Percentiles rank a stretch among this genome's conserved stretches.
phyloP scores from a whole-genome alignment of 2,329 filamentous ascomycete species.

The Tolypocladium inflatum region DNA sequence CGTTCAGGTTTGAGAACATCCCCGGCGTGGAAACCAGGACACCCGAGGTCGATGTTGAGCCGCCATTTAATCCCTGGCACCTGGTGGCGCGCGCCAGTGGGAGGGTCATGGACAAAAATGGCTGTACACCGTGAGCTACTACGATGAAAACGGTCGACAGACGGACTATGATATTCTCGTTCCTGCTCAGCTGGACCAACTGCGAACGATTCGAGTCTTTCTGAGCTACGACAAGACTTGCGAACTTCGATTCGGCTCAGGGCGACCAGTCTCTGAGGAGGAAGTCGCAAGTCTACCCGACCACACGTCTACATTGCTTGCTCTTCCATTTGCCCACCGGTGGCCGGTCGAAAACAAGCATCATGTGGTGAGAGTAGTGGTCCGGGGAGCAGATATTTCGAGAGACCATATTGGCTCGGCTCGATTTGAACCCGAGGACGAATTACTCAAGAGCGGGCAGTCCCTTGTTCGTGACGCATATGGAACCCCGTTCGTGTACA shows the following conservation, averaged over 20 bases:
- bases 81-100: slow-evolving; percentile 35
- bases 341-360: slow-evolving; percentile 26
- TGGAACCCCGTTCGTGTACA: slow-evolving; percentile 30
- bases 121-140: slow-evolving; percentile 21
- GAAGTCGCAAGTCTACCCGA: slow-evolving; percentile 19
- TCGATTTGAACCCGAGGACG: slow-evolving; percentile 13
- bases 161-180: slow-evolving; percentile 32
- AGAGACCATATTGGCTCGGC: slow-evolving; percentile 20
- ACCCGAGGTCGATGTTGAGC: slow-evolving; percentile 23
- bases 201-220: slow-evolving; percentile 28
- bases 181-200: slow-evolving; percentile 29
- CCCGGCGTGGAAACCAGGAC: slow-evolving; percentile 27
- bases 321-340: slow-evolving; percentile 38
- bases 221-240: slow-evolving; percentile 26
- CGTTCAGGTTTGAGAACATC: slow-evolving; percentile 37
- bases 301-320: slow-evolving; percentile 35
- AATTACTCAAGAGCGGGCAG: slow-evolving; percentile 9
- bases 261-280: slow-evolving; percentile 8
- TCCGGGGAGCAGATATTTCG: slow-evolving; percentile 13
- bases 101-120: slow-evolving; percentile 7
- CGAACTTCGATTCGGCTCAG: slow-evolving; percentile 15
- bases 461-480: slow-evolving; percentile 31
- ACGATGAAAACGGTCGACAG: slow-evolving; percentile 18
- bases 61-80: slow-evolving; percentile 37
- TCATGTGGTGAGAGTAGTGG: slow-evolving; percentile 34